A percentile compares a stretch with the other conserved stretches of the same genome.
Evolutionary conservation across 2,329 filamentous ascomycete genomes (phyloP).

Genomic region (Aspergillus sclerotialis): DNA sequence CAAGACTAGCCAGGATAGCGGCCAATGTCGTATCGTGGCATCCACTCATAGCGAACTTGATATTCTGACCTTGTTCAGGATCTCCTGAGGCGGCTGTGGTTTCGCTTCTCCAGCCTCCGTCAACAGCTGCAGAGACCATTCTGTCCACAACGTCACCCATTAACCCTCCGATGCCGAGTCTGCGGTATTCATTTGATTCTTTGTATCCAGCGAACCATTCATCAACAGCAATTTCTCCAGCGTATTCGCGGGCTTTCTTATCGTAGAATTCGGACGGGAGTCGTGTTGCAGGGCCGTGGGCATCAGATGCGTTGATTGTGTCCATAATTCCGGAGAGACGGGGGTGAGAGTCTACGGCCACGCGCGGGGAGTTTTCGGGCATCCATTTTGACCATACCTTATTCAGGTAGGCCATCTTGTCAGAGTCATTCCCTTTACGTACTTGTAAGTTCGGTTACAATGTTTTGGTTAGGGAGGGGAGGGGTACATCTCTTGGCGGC

Average conservation of each 20-base stretch:
- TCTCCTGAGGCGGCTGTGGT: conserved; percentile 43
- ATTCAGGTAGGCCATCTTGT: conserved; percentile 79
- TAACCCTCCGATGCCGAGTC: conserved; percentile 75
- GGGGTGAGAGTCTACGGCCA: conserved; percentile 79
- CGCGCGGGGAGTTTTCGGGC: conserved; percentile 59
- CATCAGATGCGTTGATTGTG: conserved; percentile 79
- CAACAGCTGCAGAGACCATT: conserved; percentile 61
- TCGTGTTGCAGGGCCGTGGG: conserved; percentile 71
- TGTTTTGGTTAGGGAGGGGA: background rate
- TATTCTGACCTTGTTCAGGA: conserved; percentile 29
- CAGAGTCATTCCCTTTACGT: conserved; percentile 54
- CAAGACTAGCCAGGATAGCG: conserved; percentile 67
- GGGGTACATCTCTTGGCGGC: conserved; percentile 58
- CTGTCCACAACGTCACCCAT: conserved; percentile 74
- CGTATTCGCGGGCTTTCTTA: conserved; percentile 57
- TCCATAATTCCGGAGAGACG: conserved; percentile 89
- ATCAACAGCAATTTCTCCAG: conserved; percentile 69
- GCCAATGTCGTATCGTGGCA: conserved; percentile 94
- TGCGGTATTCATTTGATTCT: conserved; percentile 81
- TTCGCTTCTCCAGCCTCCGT: conserved; percentile 45
- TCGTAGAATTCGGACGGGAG: conserved; percentile 88
- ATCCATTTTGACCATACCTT: conserved; percentile 77
- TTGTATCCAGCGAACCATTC: conserved; percentile 89
- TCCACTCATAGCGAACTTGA: conserved; percentile 73
- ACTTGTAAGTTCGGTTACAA: background rate